These are phyloP conservation scores for Eimeria tenella DNA, from an alignment of 169 alveolate species.

Conservation along the genomic window DNA sequence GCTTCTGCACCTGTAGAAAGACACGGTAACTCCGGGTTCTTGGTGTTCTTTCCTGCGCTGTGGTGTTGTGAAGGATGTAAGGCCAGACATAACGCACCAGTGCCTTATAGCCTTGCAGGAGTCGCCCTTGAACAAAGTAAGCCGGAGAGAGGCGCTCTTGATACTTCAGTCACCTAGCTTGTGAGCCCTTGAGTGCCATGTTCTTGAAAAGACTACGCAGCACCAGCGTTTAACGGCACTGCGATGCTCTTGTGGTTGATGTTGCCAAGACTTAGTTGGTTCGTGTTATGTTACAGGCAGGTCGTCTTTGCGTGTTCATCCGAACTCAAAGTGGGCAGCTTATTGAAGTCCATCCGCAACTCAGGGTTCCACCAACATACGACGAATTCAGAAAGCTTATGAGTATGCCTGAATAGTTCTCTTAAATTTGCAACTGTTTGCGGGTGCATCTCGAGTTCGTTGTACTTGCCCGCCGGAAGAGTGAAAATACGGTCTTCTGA, in stretches of 20 bases:
- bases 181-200: neutral
- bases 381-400: constrained; percentile 82
- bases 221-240: too few relatives aligned
- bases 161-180: neutral
- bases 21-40: too few relatives aligned
- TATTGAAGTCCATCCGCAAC: constrained; percentile 87
- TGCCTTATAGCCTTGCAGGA: constrained; percentile 86
- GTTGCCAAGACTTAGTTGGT: too few relatives aligned
- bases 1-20: neutral
- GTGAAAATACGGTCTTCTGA: neutral
- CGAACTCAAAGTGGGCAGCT: constrained; percentile 85
- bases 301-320: constrained; percentile 84
- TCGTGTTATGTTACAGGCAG: constrained; percentile 76
- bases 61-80: constrained; percentile 82
- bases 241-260: neutral
- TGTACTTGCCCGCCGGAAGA: too few relatives aligned
- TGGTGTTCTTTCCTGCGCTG: neutral
- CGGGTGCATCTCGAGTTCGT: too few relatives aligned
- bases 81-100: constrained; percentile 90
- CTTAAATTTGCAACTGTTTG: neutral
- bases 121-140: constrained; percentile 85
- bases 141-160: neutral
- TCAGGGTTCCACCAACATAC: constrained; percentile 85
- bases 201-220: too few relatives aligned
- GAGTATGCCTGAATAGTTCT: constrained; percentile 54